Evolutionary conservation across 805 yeast genomes (phyloP).

Genomic region (Ogataea kodamae): DNA sequence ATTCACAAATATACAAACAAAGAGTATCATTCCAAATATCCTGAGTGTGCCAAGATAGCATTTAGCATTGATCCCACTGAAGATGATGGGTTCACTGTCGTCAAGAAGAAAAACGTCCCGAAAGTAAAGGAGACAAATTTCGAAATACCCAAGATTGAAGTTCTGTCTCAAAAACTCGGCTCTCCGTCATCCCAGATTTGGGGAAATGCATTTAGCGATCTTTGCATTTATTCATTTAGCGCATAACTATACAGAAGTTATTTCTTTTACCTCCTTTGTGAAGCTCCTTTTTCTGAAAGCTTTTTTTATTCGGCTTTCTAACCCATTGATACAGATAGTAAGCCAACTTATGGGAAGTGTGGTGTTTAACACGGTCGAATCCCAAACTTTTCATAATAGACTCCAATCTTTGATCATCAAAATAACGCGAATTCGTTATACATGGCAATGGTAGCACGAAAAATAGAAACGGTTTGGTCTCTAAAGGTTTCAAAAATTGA

Average conservation of each 20-base stretch:
- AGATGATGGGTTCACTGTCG: conserved; percentile 7
- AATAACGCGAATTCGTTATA: conserved; percentile 75
- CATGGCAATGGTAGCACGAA: conserved; percentile 90
- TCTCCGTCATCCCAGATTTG: conserved; percentile 18
- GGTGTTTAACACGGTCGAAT: conserved; percentile 41
- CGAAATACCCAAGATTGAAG: conserved; percentile 13
- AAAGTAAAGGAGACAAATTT: too few species aligned
- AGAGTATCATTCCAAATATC: conserved; percentile 29
- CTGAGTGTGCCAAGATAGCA: conserved; percentile 27
- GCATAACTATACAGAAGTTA: conserved; percentile 58
- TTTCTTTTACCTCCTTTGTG: conserved; percentile 59
- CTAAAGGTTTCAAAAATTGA: conserved; percentile 45
- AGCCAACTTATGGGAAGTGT: conserved; percentile 66
- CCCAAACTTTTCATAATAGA: conserved; percentile 61
- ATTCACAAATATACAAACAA: conserved; percentile 24
- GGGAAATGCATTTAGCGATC: conserved; percentile 30
- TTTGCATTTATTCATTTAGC: conserved; percentile 18
- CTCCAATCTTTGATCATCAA: conserved; percentile 41
- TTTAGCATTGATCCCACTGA: conserved; percentile 7
- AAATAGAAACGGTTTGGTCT: conserved; percentile 43
- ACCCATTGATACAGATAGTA: conserved; percentile 64
- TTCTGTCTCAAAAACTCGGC: conserved; percentile 1
- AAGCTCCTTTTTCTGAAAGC: conserved; percentile 44
- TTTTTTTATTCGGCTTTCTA: conserved; percentile 9
- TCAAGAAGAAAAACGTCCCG: conserved; percentile 12